A percentile compares a stretch with the other conserved stretches of the same genome.
These are phyloP conservation scores for Lobosporangium transversale DNA, from an alignment of 192 early-diverging fungal genomes.

Conservation along the genomic window DNA sequence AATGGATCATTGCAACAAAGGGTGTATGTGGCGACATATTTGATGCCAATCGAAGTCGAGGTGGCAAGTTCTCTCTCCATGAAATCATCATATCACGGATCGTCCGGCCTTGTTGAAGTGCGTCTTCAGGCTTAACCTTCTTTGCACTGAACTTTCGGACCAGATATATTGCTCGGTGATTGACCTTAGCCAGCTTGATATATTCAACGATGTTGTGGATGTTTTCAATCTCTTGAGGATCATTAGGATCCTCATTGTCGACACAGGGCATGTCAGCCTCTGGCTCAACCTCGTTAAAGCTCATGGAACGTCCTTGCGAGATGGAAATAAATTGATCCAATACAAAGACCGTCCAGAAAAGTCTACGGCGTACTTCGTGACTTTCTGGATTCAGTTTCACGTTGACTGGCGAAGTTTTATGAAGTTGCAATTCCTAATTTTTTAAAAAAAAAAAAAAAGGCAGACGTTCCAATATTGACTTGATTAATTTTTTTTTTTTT, in stretches of 20 bases:
- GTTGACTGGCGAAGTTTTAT: conserved; percentile 40
- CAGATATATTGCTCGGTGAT: conserved; percentile 30
- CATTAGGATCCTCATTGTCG: conserved; percentile 29
- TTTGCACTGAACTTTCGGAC: conserved; percentile 39
- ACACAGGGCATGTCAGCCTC: conserved; percentile 31
- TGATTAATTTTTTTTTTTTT: too few species aligned
- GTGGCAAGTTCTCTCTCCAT: conserved; percentile 45
- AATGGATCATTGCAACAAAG: conserved; percentile 62
- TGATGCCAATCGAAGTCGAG: conserved; percentile 38
- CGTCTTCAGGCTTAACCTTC: conserved; percentile 35
- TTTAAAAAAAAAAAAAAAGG: too few species aligned
- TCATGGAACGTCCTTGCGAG: conserved; percentile 39
- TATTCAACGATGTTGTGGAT: conserved; percentile 40
- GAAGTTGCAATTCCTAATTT: conserved; percentile 38
- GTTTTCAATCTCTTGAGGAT: conserved; percentile 38
- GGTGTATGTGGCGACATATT: conserved; percentile 42
- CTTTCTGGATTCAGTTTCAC: conserved; percentile 37
- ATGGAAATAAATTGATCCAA: conserved; percentile 40
- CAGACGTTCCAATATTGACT: too few species aligned
- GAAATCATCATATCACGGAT: conserved; percentile 29
- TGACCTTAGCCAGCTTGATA: conserved; percentile 35
- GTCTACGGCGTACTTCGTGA: conserved; percentile 35
- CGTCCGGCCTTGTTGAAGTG: conserved; percentile 20
- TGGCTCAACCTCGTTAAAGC: conserved; percentile 37
- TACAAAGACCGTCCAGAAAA: conserved; percentile 39